Evolutionary conservation across 495 filamentous ascomycete genomes (phyloP).

Genomic region (Friedmanniomyces endolithicus): DNA sequence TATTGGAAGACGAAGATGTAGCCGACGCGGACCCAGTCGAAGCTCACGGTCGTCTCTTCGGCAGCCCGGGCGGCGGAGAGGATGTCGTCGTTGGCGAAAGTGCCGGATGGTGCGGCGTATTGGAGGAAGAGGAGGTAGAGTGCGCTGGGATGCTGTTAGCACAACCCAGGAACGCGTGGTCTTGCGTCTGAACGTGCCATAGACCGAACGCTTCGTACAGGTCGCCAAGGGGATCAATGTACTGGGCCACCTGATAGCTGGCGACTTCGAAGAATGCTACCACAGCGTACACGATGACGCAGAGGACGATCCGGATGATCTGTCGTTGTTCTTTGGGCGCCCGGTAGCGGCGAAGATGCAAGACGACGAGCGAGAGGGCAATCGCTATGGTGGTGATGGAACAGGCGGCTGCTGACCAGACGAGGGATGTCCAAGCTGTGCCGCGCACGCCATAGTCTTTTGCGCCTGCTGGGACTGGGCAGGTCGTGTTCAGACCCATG

Average conservation of each 20-base stretch:
- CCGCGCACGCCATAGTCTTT: slow-evolving; percentile 3
- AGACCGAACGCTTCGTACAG: slow-evolving; percentile 13
- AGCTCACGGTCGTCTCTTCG: neutral
- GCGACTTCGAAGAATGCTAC: slow-evolving; percentile 7
- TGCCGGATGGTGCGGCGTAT: slow-evolving; percentile 7
- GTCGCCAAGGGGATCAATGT: slow-evolving; percentile 10
- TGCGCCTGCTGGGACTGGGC: slow-evolving; percentile 3
- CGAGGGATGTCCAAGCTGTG: slow-evolving; percentile 2
- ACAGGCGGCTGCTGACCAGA: neutral
- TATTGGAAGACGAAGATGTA: slow-evolving; percentile 16
- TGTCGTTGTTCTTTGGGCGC: slow-evolving; percentile 14
- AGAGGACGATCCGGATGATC: slow-evolving; percentile 13
- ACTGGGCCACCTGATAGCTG: slow-evolving; percentile 2
- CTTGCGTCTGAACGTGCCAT: neutral
- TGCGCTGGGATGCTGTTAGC: slow-evolving; percentile 1
- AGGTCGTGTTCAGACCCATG: neutral
- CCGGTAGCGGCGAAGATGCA: slow-evolving; percentile 10
- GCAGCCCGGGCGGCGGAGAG: neutral
- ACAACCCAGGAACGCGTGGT: neutral
- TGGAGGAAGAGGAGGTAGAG: slow-evolving; percentile 12
- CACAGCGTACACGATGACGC: slow-evolving; percentile 2
- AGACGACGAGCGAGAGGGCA: slow-evolving; percentile 4
- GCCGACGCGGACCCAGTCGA: slow-evolving; percentile 6
- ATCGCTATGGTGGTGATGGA: neutral
- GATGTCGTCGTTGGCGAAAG: slow-evolving; percentile 6